Percentiles rank a stretch among this genome's conserved stretches.
These are phyloP conservation scores for Cyberlindnera xylosilytica DNA, from an alignment of 805 yeast species.

Conservation along the genomic window DNA sequence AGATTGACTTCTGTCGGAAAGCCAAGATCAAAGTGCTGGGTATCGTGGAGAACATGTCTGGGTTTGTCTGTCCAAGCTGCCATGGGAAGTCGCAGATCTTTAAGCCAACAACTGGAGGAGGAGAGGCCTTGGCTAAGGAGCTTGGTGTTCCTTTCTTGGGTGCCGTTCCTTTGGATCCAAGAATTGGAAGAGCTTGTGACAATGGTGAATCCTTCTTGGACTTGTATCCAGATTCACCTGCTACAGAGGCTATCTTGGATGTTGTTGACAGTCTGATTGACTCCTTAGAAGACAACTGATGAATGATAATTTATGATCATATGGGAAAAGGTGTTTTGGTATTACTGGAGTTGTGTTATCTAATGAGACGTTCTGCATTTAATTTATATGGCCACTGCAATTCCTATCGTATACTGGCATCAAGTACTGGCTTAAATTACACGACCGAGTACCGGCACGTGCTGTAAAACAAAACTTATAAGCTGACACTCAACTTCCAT, in stretches of 20 bases:
- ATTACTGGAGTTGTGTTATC: no score
- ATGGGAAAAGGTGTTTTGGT: no score
- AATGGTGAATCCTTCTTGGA: constrained; percentile 82
- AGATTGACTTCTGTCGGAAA: constrained; percentile 89
- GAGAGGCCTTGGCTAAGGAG: constrained; percentile 78
- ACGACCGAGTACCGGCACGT: no score
- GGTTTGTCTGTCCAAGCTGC: constrained; percentile 96
- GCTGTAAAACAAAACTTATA: no score
- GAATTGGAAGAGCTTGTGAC: constrained; percentile 89
- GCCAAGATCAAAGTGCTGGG: constrained; percentile 87
- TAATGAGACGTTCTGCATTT: no score
- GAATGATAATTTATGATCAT: no score
- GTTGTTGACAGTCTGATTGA: constrained; percentile 75
- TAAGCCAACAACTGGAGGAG: constrained; percentile 97
- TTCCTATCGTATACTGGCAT: no score
- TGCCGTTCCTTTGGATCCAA: constrained; percentile 91
- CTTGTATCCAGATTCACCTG: constrained; percentile 86
- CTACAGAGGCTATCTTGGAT: constrained; percentile 77
- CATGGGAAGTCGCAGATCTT: constrained; percentile 87
- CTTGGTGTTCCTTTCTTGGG: constrained; percentile 78
- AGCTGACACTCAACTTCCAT: no score
- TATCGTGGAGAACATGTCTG: constrained; percentile 95
- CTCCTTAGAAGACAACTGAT: constrained; percentile 34
- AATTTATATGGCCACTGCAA: no score
- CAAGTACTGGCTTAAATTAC: no score